These are phyloP conservation scores for Botryosphaeria dothidea DNA, from an alignment of 2,329 filamentous ascomycete species.

Conservation along the genomic window DNA sequence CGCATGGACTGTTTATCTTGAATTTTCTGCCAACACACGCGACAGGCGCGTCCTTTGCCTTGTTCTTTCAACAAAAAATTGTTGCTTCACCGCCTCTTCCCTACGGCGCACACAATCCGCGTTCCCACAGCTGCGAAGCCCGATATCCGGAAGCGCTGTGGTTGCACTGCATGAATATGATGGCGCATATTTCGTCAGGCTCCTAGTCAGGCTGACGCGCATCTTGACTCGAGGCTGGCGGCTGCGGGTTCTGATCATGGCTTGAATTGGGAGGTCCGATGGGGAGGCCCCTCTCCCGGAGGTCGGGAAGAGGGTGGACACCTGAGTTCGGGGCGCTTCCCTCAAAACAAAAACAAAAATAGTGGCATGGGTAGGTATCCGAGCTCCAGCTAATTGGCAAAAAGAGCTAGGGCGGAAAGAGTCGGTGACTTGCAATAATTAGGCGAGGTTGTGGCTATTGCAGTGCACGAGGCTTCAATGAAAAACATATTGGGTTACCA, in stretches of 20 bases:
- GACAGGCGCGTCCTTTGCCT: neutral
- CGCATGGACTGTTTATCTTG: neutral
- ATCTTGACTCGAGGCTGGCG: constrained; percentile 11
- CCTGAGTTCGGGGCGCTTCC: constrained; percentile 7
- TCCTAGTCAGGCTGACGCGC: constrained; percentile 9
- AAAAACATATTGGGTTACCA: constrained; percentile 5
- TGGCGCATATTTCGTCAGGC: constrained; percentile 14
- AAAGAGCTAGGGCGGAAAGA: constrained; percentile 2
- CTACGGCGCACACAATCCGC: neutral
- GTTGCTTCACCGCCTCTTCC: constrained; percentile 11
- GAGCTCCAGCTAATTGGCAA: neutral
- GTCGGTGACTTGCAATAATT: constrained; percentile 1
- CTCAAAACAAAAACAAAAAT: constrained; percentile 2
- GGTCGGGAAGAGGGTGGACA: neutral
- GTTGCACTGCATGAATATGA: constrained; percentile 15
- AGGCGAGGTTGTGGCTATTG: constrained; percentile 3
- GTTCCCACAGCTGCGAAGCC: constrained; percentile 3
- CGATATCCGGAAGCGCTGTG: constrained; percentile 12
- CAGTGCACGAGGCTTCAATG: neutral
- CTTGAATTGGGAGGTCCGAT: constrained; percentile 5
- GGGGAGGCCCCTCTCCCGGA: neutral
- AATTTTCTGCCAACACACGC: constrained; percentile 10
- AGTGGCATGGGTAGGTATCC: constrained; percentile 5
- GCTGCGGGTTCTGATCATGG: constrained; percentile 8
- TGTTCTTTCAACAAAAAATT: neutral